A percentile compares a stretch with the other conserved stretches of the same genome.
These are phyloP conservation scores for Neurospora sp. DNA, from an alignment of 495 filamentous ascomycete species.

Conservation along the genomic window DNA sequence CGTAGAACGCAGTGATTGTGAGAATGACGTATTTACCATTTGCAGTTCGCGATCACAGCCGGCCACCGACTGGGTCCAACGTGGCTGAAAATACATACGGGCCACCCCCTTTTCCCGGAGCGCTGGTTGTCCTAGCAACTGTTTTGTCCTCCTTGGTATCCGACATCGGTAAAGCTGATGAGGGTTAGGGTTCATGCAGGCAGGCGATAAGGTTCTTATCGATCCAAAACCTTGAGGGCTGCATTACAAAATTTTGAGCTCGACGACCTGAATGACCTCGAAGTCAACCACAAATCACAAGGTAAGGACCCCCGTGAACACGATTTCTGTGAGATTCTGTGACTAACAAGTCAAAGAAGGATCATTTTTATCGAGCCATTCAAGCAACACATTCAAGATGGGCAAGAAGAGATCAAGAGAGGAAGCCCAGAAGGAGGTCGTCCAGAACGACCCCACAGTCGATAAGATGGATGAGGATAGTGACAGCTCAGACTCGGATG, in stretches of 20 bases:
- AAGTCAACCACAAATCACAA: background rate
- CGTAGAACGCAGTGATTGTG: background rate
- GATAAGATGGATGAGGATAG: slow-evolving; percentile 39
- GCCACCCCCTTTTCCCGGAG: background rate
- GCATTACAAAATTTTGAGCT: background rate
- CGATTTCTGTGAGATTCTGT: background rate
- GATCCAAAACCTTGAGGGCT: background rate
- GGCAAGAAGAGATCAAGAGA: slow-evolving; percentile 40
- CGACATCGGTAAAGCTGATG: too few relatives aligned
- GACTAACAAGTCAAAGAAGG: background rate
- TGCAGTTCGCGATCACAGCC: background rate
- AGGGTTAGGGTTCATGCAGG: background rate
- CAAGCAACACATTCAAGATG: slow-evolving; percentile 19
- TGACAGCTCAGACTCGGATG: slow-evolving; percentile 30
- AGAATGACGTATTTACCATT: background rate
- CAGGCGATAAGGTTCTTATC: background rate
- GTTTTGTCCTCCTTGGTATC: background rate
- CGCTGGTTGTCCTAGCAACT: background rate
- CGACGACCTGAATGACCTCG: background rate
- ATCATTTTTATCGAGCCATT: background rate
- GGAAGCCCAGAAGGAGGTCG: slow-evolving; percentile 20
- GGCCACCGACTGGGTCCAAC: background rate
- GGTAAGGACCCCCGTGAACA: background rate
- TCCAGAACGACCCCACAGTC: slow-evolving; percentile 26
- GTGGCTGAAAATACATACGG: background rate